Conservation (phyloP, 2,329 filamentous ascomycete genomes). For the Trichoderma afroharzianum region DNA sequence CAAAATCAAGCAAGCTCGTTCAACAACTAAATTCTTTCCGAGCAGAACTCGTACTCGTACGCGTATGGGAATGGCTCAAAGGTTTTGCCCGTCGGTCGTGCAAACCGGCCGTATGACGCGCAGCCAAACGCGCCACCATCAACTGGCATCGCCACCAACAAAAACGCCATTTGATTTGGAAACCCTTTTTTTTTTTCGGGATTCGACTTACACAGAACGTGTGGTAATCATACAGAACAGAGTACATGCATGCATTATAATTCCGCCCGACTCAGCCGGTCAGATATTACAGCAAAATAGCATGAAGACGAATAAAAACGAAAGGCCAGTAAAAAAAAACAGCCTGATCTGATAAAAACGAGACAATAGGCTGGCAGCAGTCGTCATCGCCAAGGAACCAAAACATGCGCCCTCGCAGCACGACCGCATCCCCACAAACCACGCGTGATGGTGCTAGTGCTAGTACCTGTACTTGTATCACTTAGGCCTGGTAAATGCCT, state of each 20-base stretch:
- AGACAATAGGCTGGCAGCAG: neutral
- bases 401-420: neutral
- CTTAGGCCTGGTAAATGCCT: neutral
- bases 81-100: constrained; percentile 5
- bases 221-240: neutral
- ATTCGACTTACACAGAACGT: neutral
- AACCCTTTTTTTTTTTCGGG: neutral
- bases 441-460: neutral
- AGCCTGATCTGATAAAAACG: neutral
- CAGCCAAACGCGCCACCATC: neutral
- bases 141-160: constrained; percentile 2
- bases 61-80: neutral
- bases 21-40: neutral
- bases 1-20: neutral
- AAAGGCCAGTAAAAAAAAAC: neutral
- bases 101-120: neutral
- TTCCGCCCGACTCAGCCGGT: neutral
- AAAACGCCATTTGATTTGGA: neutral
- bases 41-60: neutral
- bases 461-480: neutral
- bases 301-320: neutral
- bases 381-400: neutral
- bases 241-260: neutral
- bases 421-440: constrained; percentile 1
- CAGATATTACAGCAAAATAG: neutral